Percentiles rank a stretch among this genome's conserved stretches.
These are phyloP conservation scores for Salix arbutifolia DNA, from an alignment of 345 rosid species.

Conservation along the genomic window DNA sequence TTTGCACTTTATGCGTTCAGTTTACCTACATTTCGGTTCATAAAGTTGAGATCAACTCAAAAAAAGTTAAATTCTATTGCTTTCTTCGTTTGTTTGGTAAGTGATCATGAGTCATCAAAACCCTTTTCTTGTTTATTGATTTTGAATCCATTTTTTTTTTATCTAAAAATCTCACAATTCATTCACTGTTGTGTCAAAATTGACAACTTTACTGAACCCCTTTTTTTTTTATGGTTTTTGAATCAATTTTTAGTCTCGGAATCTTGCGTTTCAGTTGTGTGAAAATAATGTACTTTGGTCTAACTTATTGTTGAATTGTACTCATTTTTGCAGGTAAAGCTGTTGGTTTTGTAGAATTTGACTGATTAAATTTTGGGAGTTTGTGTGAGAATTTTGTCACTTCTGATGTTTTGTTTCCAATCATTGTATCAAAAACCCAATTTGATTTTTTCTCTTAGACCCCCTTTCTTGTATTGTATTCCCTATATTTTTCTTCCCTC, in stretches of 20 bases:
- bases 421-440: constrained; percentile 45
- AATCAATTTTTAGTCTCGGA: neutral
- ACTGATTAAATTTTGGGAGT: neutral
- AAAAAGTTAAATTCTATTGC: constrained; percentile 12
- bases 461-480: constrained; percentile 42
- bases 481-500: constrained; percentile 58
- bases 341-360: constrained; percentile 2
- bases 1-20: neutral
- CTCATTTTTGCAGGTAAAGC: constrained; percentile 27
- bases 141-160: neutral
- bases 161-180: neutral
- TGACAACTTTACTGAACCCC: neutral
- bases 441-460: constrained; percentile 37
- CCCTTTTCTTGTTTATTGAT: neutral
- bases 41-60: constrained; percentile 23
- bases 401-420: constrained; percentile 82
- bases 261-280: neutral
- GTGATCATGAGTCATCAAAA: neutral
- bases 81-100: constrained; percentile 16
- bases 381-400: constrained; percentile 31
- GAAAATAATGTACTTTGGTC: neutral
- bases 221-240: neutral
- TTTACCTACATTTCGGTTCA: constrained; percentile 7
- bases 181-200: neutral
- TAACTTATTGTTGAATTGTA: neutral